These are phyloP conservation scores for Fusarium sp. DNA, from an alignment of 2,329 filamentous ascomycete species.

Conservation along the genomic window DNA sequence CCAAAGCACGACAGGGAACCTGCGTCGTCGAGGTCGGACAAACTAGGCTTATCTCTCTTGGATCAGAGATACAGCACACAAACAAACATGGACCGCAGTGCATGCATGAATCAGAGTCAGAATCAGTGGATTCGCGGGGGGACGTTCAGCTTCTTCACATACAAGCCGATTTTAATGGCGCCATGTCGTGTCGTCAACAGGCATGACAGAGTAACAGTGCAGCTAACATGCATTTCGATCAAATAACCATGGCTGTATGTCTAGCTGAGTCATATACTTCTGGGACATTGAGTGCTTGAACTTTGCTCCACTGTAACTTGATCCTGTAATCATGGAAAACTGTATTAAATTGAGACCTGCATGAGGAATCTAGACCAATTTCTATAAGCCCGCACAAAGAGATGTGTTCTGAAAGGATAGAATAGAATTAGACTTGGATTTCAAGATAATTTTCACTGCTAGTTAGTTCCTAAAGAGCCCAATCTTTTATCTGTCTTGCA, in stretches of 20 bases:
- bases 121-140: slow-evolving; percentile 26
- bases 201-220: slow-evolving; percentile 31
- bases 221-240: slow-evolving; percentile 32
- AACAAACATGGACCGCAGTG: slow-evolving; percentile 15
- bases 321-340: not conserved
- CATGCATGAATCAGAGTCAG: slow-evolving; percentile 29
- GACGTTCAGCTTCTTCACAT: slow-evolving; percentile 17
- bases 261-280: not conserved
- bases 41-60: slow-evolving; percentile 24
- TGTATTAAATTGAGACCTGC: not conserved
- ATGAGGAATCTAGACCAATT: not conserved
- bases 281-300: not conserved
- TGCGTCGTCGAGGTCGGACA: slow-evolving; percentile 37
- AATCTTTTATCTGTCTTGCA: not conserved
- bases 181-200: slow-evolving; percentile 36
- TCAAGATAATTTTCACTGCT: not conserved
- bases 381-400: not conserved
- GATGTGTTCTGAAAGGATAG: not conserved
- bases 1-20: slow-evolving; percentile 35
- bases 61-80: slow-evolving; percentile 37
- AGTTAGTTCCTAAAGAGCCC: not conserved
- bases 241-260: not conserved
- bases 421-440: no score
- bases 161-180: slow-evolving; percentile 15
- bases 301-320: not conserved